These are phyloP conservation scores for Clonostachys solani DNA, from an alignment of 2,329 filamentous ascomycete species.

Conservation along the genomic window DNA sequence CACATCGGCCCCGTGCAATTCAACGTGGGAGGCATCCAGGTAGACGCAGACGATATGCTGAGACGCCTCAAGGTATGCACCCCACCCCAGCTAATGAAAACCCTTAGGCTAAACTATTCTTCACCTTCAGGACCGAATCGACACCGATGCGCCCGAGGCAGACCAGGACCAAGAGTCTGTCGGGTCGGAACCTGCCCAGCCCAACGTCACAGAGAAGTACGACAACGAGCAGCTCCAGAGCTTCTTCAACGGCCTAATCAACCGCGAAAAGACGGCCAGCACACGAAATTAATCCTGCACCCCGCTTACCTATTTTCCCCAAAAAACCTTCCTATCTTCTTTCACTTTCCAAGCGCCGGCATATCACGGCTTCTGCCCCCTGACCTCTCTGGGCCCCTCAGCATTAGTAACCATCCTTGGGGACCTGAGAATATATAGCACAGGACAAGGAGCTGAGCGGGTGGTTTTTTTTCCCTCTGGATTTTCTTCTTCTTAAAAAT, in stretches of 20 bases:
- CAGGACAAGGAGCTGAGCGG: too few relatives aligned
- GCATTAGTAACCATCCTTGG: too few relatives aligned
- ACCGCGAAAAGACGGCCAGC: too few relatives aligned
- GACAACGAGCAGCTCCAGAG: constrained; percentile 54
- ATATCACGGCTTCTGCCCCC: too few relatives aligned
- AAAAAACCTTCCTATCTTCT: not conserved
- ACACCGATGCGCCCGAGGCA: constrained; percentile 16
- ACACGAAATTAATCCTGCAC: too few relatives aligned
- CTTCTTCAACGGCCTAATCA: constrained; percentile 58
- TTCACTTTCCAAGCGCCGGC: too few relatives aligned
- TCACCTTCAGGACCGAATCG: too few relatives aligned
- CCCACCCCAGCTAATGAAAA: not conserved
- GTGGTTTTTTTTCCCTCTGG: not conserved
- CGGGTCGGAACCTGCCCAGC: constrained; percentile 26
- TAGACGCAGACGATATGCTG: constrained; percentile 91
- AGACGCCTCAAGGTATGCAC: constrained; percentile 71
- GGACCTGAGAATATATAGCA: too few relatives aligned
- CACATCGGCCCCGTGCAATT: constrained; percentile 95
- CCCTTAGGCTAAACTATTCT: too few relatives aligned
- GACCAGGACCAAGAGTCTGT: constrained; percentile 36
- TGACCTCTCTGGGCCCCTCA: too few relatives aligned
- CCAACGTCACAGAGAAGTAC: constrained; percentile 36
- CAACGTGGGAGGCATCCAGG: constrained; percentile 96
- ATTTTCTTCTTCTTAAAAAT: not conserved
- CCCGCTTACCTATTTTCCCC: too few relatives aligned